Percentiles rank a stretch among this genome's conserved stretches.
phyloP scores from a whole-genome alignment of 1,284 basidiomycete species.

The Xerocomus amazonicus region DNA sequence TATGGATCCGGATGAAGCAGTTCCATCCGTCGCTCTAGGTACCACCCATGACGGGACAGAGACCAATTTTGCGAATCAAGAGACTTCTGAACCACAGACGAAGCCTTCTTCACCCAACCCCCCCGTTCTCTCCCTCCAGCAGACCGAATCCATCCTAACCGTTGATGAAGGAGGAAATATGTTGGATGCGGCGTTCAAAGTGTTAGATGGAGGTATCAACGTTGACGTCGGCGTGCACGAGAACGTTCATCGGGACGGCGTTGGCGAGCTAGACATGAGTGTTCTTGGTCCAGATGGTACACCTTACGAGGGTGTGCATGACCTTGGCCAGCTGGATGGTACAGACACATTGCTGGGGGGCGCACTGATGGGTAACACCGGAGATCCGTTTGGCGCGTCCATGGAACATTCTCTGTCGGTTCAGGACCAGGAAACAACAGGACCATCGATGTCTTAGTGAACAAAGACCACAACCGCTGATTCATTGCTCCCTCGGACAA shows the following conservation, averaged over 20 bases:
- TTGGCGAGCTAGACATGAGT: constrained; percentile 52
- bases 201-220: constrained; percentile 42
- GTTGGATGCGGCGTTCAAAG: constrained; percentile 48
- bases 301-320: constrained; percentile 50
- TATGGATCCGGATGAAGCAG: constrained; percentile 61
- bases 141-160: constrained; percentile 28
- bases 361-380: constrained; percentile 53
- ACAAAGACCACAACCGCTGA: too few species aligned
- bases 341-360: constrained; percentile 55
- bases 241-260: constrained; percentile 33
- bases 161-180: constrained; percentile 36
- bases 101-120: constrained; percentile 66
- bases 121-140: constrained; percentile 38
- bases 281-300: constrained; percentile 62
- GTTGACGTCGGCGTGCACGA: constrained; percentile 31
- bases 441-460: constrained; percentile 3
- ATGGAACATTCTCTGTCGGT: constrained; percentile 20
- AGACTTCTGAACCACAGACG: constrained; percentile 42
- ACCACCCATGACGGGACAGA: constrained; percentile 31
- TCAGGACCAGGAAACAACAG: constrained; percentile 12
- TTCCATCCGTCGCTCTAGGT: constrained; percentile 46
- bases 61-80: constrained; percentile 31
- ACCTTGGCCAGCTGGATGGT: constrained; percentile 52
- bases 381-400: constrained; percentile 51
- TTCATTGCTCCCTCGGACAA: too few species aligned